A percentile compares a stretch with the other conserved stretches of the same genome.
phyloP scores from a whole-genome alignment of 257 asterid genomes.

The Thymus mandschuricus region DNA sequence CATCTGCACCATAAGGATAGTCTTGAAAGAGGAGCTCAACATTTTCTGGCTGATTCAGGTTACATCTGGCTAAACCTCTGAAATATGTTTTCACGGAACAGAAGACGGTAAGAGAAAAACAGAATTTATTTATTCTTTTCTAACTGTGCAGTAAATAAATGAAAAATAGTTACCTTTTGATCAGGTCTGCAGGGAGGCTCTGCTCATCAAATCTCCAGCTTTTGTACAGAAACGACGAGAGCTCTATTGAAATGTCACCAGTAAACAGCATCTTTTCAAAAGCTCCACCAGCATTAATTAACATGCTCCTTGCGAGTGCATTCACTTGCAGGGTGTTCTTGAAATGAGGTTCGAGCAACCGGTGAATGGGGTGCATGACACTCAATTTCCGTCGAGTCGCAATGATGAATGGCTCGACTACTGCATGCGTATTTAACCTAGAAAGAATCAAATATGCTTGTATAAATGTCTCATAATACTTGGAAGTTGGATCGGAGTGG shows the following conservation, averaged over 20 bases:
- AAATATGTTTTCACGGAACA: slow-evolving; percentile 16
- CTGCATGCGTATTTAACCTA: slow-evolving; percentile 57
- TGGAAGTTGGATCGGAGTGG: not conserved
- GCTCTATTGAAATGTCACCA: slow-evolving; percentile 45
- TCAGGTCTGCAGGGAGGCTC: slow-evolving; percentile 53
- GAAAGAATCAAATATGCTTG: not conserved
- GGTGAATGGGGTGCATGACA: slow-evolving; percentile 54
- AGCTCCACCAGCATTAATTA: slow-evolving; percentile 53
- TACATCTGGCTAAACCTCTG: slow-evolving; percentile 51
- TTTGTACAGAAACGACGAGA: slow-evolving; percentile 48
- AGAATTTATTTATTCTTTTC: not conserved
- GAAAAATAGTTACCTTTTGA: slow-evolving; percentile 44
- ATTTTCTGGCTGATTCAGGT: slow-evolving; percentile 42
- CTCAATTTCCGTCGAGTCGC: slow-evolving; percentile 57
- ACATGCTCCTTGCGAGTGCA: slow-evolving; percentile 46
- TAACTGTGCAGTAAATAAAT: not conserved
- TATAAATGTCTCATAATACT: not conserved
- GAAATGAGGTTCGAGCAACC: slow-evolving; percentile 49
- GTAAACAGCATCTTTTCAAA: slow-evolving; percentile 50
- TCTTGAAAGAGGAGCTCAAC: slow-evolving; percentile 51
- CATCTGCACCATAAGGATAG: slow-evolving; percentile 58
- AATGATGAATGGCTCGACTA: slow-evolving; percentile 57
- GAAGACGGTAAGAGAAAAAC: slow-evolving; percentile 8
- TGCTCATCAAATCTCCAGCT: slow-evolving; percentile 63
- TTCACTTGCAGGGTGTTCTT: slow-evolving; percentile 51